Evolutionary conservation across 495 filamentous ascomycete species (phyloP).

Genomic region (Penicillium fimorum): DNA sequence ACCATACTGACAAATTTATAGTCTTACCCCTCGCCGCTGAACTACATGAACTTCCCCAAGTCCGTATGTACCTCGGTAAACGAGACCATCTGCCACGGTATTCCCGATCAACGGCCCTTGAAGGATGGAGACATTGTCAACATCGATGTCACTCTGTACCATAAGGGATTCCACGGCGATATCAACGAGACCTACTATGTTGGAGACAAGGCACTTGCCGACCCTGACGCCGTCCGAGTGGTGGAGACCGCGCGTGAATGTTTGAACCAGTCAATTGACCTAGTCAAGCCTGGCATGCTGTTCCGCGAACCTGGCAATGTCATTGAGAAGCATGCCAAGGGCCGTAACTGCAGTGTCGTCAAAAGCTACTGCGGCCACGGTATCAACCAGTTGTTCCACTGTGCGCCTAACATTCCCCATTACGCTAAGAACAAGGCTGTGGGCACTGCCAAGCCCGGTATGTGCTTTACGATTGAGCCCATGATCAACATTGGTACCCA

Average conservation of each 20-base stretch:
- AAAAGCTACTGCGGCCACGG: constrained; percentile 90
- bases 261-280: constrained; percentile 75
- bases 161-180: constrained; percentile 84
- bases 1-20: constrained; percentile 37
- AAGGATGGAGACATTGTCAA: constrained; percentile 87
- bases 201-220: constrained; percentile 68
- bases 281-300: constrained; percentile 82
- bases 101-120: constrained; percentile 75
- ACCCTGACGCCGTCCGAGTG: constrained; percentile 78
- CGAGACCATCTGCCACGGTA: constrained; percentile 95
- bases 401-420: constrained; percentile 80
- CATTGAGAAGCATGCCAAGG: constrained; percentile 85
- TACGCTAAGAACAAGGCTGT: constrained; percentile 91
- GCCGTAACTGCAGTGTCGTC: constrained; percentile 74
- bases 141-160: constrained; percentile 84
- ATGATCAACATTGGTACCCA: constrained; percentile 85
- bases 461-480: constrained; percentile 93
- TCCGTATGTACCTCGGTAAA: constrained; percentile 95
- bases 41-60: constrained; percentile 97
- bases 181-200: constrained; percentile 93
- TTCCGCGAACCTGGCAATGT: constrained; percentile 81
- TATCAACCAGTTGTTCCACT: constrained; percentile 82
- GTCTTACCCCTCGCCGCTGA: constrained; percentile 95
- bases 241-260: constrained; percentile 81
- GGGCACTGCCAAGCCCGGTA: constrained; percentile 78